Evolutionary conservation across 2,329 filamentous ascomycete species (phyloP), one percentile per base, ranked within the genome.

Genomic region (Bipolaris zeicola): DNA sequence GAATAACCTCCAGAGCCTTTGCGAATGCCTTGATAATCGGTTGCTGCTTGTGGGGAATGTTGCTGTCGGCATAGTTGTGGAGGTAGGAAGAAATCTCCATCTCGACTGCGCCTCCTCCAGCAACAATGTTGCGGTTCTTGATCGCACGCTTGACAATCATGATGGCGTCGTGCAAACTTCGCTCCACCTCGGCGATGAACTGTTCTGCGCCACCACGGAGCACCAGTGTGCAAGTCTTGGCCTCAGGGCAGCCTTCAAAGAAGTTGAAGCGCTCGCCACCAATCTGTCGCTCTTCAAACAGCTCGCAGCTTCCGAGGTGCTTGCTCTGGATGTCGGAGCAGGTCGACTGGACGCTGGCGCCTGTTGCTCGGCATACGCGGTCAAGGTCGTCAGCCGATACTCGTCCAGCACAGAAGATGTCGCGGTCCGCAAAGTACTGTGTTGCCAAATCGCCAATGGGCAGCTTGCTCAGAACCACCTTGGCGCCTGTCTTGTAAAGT

Each of bases 141-240:
- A 98, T 92, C 26, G 95, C 92, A 60, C 96, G 92, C 87, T 98
- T 98, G 74, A 99, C 95, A 72, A 99, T 96, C 95, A 99, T 99
- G 79, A 99, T 98, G 68, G 95, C 95, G 73, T 99, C 95, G 83
- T 99, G 95, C 65, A 99, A 85, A 74, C 92, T 96, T 63, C 95
- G 91, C 83, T 99, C 95, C 1, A 97, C 95, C 78, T 99, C 95
- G 56, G 95, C 95, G 70, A 99, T 99, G 81, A 99, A 99, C 78
- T 99, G 95, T 82, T 99, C 95, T 34, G 95, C 95, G 64, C 95
- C 95, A 72, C 95, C 95, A 73, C 95, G 91, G 62, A 99, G 88
- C 38, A 99, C 88, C 18, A 99, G 83, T 8, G 95, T 99, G 84
- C 95, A 99, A 1, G 95, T 98, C 85, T 96, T 96, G 64, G 95